Conservation (phyloP, 192 early-diverging fungal species). For the Allomyces macrogynus region DNA sequence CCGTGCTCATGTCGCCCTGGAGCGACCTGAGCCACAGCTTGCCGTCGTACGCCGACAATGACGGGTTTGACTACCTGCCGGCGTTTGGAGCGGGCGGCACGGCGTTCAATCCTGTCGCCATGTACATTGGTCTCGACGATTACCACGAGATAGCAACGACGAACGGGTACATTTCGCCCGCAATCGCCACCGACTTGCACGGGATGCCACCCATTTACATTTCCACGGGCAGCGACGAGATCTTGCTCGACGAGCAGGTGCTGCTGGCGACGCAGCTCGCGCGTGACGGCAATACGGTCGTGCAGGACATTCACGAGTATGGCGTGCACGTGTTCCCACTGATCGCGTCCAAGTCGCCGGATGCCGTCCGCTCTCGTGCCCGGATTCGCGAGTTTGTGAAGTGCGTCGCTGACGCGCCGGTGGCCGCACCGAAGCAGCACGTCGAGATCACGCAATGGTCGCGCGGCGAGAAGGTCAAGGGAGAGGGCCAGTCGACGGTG, state of each 20-base stretch:
- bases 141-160: neutral
- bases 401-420: too few relatives aligned
- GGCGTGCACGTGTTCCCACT: neutral
- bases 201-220: neutral
- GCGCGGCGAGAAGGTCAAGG: too few relatives aligned
- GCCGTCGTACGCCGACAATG: neutral
- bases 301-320: neutral
- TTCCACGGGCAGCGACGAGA: neutral
- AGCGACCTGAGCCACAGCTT: slow-evolving; percentile 5
- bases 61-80: neutral
- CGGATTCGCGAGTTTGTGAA: neutral
- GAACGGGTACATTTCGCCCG: neutral
- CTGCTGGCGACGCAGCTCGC: neutral
- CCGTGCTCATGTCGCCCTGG: slow-evolving; percentile 44
- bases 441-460: too few relatives aligned
- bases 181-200: neutral
- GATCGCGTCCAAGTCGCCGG: neutral
- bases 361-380: neutral
- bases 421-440: too few relatives aligned
- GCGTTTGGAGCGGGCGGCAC: neutral
- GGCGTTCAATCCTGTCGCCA: neutral
- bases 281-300: neutral
- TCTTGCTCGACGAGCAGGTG: neutral
- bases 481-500: too few relatives aligned
- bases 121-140: neutral